Percentiles rank a stretch among this genome's conserved stretches.
These are phyloP conservation scores for Herpotrichia juniperi DNA, from an alignment of 2,329 filamentous ascomycete genomes.

Conservation along the genomic window DNA sequence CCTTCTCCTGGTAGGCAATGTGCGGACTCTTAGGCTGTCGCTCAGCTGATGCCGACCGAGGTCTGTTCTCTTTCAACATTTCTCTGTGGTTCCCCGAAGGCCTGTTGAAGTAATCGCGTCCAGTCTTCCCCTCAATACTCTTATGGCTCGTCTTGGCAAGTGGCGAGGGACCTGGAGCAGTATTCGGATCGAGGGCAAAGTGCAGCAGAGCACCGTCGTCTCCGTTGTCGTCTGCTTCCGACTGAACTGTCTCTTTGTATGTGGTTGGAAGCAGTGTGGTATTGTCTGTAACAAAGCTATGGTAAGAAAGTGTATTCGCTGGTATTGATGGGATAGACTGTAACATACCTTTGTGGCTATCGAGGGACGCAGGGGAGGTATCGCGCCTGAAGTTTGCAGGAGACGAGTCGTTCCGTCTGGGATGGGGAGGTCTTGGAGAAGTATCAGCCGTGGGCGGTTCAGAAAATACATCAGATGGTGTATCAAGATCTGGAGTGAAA, in stretches of 20 bases:
- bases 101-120: conserved; percentile 53
- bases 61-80: conserved; percentile 48
- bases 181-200: conserved; percentile 58
- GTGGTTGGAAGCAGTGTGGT: conserved; percentile 75
- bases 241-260: conserved; percentile 80
- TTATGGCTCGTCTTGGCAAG: conserved; percentile 38
- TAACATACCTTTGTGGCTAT: conserved; percentile 41
- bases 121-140: conserved; percentile 31
- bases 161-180: conserved; percentile 48
- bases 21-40: conserved; percentile 71
- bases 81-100: conserved; percentile 48
- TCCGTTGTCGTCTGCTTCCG: conserved; percentile 64
- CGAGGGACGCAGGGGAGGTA: conserved; percentile 39
- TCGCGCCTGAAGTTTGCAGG: conserved; percentile 45
- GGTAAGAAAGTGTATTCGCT: conserved; percentile 12
- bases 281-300: conserved; percentile 54
- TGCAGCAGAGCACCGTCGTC: conserved; percentile 60
- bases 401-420: conserved; percentile 43
- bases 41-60: conserved; percentile 54
- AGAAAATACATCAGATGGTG: conserved; percentile 66
- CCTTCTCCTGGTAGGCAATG: conserved; percentile 89
- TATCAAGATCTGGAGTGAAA: conserved; percentile 63
- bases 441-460: conserved; percentile 71
- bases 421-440: conserved; percentile 58
- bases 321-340: conserved; percentile 7